Evolutionary conservation across 2,329 filamentous ascomycete species (phyloP).

Genomic region (Colletotrichum sp.): DNA sequence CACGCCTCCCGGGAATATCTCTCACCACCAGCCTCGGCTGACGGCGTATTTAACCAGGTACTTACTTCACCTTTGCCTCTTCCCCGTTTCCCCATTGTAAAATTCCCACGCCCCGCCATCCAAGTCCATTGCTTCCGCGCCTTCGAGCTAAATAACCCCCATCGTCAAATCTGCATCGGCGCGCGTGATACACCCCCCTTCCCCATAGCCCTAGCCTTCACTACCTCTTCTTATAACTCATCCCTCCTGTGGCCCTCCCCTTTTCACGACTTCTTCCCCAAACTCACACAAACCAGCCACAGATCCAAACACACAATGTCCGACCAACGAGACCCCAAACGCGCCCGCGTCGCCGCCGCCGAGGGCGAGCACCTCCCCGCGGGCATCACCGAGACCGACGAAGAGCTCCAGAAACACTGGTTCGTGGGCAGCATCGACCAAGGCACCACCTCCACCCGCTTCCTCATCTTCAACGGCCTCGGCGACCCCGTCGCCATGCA

Average conservation of each 20-base stretch:
- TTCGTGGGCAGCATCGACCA: slow-evolving; percentile 92
- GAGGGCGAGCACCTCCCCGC: slow-evolving; percentile 29
- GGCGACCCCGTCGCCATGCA: slow-evolving; percentile 82
- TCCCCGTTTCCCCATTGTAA: not conserved
- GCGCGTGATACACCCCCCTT: not conserved
- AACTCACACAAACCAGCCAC: not conserved
- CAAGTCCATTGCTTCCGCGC: not conserved
- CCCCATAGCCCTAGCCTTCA: not conserved
- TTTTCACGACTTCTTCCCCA: not conserved
- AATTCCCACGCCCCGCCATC: not conserved
- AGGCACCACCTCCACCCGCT: slow-evolving; percentile 87
- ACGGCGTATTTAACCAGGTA: slow-evolving; percentile 11
- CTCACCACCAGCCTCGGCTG: not conserved
- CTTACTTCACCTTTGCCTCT: not conserved
- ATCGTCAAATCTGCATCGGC: not conserved
- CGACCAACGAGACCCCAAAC: slow-evolving; percentile 14
- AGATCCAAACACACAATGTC: not conserved
- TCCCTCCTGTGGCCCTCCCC: not conserved
- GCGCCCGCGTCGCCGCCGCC: slow-evolving; percentile 9
- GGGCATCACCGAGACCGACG: slow-evolving; percentile 35
- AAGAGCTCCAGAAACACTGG: slow-evolving; percentile 47
- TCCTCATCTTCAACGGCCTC: slow-evolving; percentile 85
- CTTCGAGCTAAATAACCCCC: not conserved
- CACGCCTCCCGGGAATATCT: not conserved
- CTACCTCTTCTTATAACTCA: not conserved